Conservation (phyloP, 179 eudicot species). For the Actinidia polygama region DNA sequence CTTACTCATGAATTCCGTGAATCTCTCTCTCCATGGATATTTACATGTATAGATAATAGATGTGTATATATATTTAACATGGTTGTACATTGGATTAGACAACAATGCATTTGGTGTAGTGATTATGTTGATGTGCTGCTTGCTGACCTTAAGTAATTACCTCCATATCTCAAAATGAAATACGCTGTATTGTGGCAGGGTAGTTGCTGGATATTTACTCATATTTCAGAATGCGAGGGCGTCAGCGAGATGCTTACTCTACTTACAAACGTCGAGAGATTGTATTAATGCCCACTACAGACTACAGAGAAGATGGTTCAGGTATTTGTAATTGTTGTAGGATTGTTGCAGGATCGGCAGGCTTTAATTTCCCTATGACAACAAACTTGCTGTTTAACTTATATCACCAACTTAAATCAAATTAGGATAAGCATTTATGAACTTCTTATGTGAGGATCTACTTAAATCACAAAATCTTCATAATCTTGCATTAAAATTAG, state of each 20-base stretch:
- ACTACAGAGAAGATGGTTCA: constrained; percentile 31
- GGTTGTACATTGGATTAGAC: not conserved
- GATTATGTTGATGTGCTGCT: not conserved
- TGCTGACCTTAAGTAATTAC: not conserved
- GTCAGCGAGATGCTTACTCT: constrained; percentile 45
- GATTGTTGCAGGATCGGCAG: not conserved
- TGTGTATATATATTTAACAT: no score
- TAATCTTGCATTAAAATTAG: not conserved
- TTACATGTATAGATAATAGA: not conserved
- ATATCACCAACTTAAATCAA: not conserved
- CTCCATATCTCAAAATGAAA: not conserved
- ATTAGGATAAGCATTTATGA: not conserved
- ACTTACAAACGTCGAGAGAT: constrained; percentile 73
- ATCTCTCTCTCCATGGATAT: not conserved
- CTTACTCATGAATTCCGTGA: no score
- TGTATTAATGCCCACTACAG: constrained; percentile 36
- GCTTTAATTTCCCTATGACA: not conserved
- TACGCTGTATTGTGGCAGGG: not conserved
- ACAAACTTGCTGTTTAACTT: not conserved
- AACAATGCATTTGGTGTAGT: not conserved
- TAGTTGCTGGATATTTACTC: not conserved
- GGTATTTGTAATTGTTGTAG: constrained; percentile 27
- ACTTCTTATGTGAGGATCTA: not conserved
- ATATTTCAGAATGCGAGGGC: constrained; percentile 54
- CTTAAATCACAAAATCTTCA: not conserved